Conservation (phyloP, 192 early-diverging fungal species). For the Backusella macrospora region DNA sequence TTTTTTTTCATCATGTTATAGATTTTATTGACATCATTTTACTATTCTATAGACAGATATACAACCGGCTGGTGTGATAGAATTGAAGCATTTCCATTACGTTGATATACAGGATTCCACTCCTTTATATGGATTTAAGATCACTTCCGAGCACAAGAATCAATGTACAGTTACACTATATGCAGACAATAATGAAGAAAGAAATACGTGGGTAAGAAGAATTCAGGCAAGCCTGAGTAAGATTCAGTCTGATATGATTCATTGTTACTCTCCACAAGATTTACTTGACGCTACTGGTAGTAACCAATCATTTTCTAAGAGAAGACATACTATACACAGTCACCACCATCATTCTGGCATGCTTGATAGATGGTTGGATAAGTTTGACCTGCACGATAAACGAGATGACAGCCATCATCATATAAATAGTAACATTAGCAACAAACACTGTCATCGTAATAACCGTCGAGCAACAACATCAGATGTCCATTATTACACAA, state of each 20-base stretch:
- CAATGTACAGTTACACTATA: background rate
- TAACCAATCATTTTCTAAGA: background rate
- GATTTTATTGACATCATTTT: background rate
- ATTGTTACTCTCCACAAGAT: background rate
- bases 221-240: background rate
- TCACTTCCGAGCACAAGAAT: conserved; percentile 9
- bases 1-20: background rate
- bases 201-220: background rate
- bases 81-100: background rate
- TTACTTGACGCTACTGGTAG: background rate
- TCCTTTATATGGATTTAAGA: conserved; percentile 11
- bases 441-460: background rate
- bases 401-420: background rate
- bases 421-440: background rate
- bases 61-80: background rate
- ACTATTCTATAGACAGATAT: background rate
- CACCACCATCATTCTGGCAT: background rate
- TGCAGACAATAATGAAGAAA: background rate
- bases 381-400: background rate
- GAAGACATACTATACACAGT: background rate
- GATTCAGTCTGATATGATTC: background rate
- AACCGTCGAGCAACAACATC: background rate
- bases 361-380: conserved; percentile 10
- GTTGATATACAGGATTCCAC: background rate
- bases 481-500: too few relatives aligned